Base-by-base conservation (phyloP, 2,329 filamentous ascomycete species). In the Stagonosporopsis vannaccii region DNA sequence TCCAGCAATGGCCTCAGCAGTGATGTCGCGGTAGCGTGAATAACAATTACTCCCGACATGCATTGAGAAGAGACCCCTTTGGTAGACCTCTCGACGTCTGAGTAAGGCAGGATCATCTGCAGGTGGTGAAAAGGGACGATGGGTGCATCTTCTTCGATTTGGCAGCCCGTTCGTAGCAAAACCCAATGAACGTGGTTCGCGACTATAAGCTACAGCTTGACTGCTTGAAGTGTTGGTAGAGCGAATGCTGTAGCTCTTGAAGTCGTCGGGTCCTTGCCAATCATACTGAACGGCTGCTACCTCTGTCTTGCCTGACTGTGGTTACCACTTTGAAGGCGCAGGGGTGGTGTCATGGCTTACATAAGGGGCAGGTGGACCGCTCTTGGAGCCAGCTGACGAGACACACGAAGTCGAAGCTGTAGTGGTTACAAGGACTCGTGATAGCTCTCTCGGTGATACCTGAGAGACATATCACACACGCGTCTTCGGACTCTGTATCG, bases 391-490 rank as follows among this genome's bases (percentile, higher is more conserved):
- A 97, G 76, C 84, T 92, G 20, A 88, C 78, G 6, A 97, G 84
- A 74, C 93, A 98, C 12, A 91, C 75, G 70, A 92, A 96, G 79
- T 97, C 92, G 73, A 96, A 97, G 64, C 87, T 86, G 54, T 81
- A 78, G 79, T 98, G 93, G 37, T 85, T 83, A 80, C 93, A 98
- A 7, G 93, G 92, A 19, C 84, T 79, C 7, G 90, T 85, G 46
- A 88, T 81, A 60, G 90, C 92, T 48, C 85, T 78, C 67, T 95
- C 90, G 9, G 86, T 85, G 68, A 97, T 82, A 49, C 79, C 71
- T 53, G 94, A 90, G 58, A 97, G 86, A 75, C 93, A 98, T 75
- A 98, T 95, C 61, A 96, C 91, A 75, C 93, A 97, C 69, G 51
- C 56, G 55, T 75, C 73, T 37, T 59, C 50, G 15, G 64, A 57